Evolutionary conservation across 306 rosid species (phyloP).

Genomic region (Gynostemma pentaphyllum): DNA sequence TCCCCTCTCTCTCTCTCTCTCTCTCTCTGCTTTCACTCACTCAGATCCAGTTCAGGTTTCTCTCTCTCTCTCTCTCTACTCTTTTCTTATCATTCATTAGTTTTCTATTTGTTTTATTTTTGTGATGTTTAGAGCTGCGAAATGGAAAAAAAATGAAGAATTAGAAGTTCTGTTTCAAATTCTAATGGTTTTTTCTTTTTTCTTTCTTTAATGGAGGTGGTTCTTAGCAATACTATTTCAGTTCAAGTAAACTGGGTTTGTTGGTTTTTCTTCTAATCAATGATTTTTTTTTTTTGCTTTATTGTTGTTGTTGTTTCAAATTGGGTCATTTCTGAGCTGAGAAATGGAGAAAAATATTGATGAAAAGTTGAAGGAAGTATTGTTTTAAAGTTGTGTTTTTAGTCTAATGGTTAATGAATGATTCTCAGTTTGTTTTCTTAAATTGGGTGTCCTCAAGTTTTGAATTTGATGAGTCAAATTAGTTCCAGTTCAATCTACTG

Average conservation of each 20-base stretch:
- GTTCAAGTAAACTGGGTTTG: not conserved
- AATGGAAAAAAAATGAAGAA: not conserved
- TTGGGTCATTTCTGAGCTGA: too few species aligned
- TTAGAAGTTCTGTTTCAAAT: not conserved
- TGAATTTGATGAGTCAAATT: not conserved
- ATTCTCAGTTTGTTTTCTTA: not conserved
- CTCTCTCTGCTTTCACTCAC: not conserved
- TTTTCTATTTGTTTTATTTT: conserved; percentile 5
- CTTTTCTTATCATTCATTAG: not conserved
- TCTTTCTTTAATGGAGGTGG: not conserved
- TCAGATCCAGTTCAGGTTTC: conserved; percentile 92
- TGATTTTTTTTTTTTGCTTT: not conserved
- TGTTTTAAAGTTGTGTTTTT: not conserved
- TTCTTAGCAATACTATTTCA: too few species aligned
- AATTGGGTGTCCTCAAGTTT: not conserved
- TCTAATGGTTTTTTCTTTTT: not conserved
- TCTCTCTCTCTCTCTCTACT: conserved; percentile 22
- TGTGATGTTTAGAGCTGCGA: not conserved
- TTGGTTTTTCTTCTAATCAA: not conserved
- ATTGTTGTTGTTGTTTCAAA: too few species aligned
- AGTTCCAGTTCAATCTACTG: not conserved
- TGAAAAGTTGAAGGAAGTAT: too few species aligned
- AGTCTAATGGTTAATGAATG: not conserved
- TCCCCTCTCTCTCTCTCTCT: too few species aligned
- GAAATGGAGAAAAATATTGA: not conserved